Percentiles rank a stretch among this genome's conserved stretches.
These are phyloP conservation scores for Arthrinium phaeospermum DNA, from an alignment of 2,329 filamentous ascomycete genomes.

Conservation along the genomic window DNA sequence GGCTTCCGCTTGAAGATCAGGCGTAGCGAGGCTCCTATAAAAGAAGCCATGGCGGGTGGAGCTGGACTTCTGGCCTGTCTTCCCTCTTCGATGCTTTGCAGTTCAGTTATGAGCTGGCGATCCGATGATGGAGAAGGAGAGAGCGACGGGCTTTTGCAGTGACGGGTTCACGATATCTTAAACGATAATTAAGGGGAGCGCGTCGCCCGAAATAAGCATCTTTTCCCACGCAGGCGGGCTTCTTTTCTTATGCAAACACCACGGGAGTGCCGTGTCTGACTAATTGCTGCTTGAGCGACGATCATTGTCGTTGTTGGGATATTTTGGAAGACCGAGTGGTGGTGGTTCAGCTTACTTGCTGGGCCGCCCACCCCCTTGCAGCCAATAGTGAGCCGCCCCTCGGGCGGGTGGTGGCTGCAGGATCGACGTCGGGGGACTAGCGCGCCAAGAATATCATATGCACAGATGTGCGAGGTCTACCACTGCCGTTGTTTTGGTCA, in stretches of 20 bases:
- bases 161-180: background rate
- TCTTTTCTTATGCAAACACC: background rate
- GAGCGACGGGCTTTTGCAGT: background rate
- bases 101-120: background rate
- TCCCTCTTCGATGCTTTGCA: too few species aligned
- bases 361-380: background rate
- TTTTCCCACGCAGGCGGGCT: background rate
- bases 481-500: background rate
- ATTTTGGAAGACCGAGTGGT: background rate
- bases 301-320: background rate
- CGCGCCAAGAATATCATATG: background rate
- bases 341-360: background rate
- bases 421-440: background rate
- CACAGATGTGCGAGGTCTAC: background rate
- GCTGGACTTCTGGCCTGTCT: background rate
- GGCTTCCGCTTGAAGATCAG: slow-evolving; percentile 27
- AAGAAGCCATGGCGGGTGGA: slow-evolving; percentile 29
- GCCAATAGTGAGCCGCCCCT: background rate
- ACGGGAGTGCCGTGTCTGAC: background rate
- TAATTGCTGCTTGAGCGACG: background rate
- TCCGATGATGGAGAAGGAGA: too few species aligned
- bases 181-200: background rate
- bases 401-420: background rate
- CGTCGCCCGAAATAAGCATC: background rate
- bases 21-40: slow-evolving; percentile 28